Evolutionary conservation across 1,139 yeast genomes (phyloP).

Genomic region (Geotrichum europaeum): DNA sequence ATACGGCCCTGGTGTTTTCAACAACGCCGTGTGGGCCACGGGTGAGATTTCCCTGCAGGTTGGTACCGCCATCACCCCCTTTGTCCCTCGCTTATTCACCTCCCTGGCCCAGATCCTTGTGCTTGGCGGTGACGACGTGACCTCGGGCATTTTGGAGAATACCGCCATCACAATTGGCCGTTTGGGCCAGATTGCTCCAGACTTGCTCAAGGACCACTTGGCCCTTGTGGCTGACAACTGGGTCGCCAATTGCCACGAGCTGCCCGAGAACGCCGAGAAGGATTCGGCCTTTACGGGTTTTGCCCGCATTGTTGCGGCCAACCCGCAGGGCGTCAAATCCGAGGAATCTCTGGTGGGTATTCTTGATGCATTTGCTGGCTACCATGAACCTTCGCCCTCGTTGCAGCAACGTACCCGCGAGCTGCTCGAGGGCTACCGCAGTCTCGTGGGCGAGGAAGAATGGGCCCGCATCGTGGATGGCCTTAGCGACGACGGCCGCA

Average conservation of each 20-base stretch:
- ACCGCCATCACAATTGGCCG: conserved; percentile 94
- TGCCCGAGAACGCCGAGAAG: conserved; percentile 74
- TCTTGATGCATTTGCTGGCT: conserved; percentile 59
- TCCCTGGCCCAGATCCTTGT: conserved; percentile 61
- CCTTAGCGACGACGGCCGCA: conserved; percentile 9
- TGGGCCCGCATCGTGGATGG: conserved; percentile 27
- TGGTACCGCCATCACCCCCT: conserved; percentile 44
- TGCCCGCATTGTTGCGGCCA: conserved; percentile 55
- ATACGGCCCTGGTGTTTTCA: conserved; percentile 52
- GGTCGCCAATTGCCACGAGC: conserved; percentile 58
- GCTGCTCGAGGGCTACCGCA: conserved; percentile 36
- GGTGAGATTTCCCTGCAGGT: conserved; percentile 78
- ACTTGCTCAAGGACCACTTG: conserved; percentile 52
- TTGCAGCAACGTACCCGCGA: conserved; percentile 31
- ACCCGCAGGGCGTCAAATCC: conserved; percentile 61
- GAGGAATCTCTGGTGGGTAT: conserved; percentile 49
- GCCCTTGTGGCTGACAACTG: conserved; percentile 55
- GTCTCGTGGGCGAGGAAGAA: conserved; percentile 27
- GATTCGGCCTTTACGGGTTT: conserved; percentile 75
- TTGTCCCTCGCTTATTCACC: conserved; percentile 49
- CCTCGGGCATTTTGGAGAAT: conserved; percentile 69
- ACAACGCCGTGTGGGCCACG: conserved; percentile 89
- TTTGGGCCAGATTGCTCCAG: conserved; percentile 62
- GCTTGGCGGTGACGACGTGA: conserved; percentile 47
- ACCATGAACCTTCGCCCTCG: conserved; percentile 39